Evolutionary conservation across 306 rosid species (phyloP).

Genomic region (Rubus idaeus): DNA sequence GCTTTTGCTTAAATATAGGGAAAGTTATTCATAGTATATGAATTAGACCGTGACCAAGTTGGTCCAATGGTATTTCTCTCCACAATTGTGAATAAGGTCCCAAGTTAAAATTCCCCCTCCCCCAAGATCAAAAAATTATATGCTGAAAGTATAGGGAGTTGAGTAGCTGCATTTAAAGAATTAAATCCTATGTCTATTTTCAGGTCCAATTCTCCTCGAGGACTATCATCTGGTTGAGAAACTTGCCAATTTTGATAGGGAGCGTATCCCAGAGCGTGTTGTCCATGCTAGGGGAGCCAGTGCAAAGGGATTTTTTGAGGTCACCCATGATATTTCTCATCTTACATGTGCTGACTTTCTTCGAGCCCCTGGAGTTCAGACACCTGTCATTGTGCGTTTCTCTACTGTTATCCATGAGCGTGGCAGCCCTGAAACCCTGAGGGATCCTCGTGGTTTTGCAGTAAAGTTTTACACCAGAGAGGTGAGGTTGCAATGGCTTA

Average conservation of each 20-base stretch:
- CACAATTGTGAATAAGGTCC: no score
- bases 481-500: conserved; percentile 36
- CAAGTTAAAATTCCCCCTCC: no score
- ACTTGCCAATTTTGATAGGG: conserved; percentile 84
- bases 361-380: conserved; percentile 93
- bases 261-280: conserved; percentile 89
- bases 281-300: conserved; percentile 99
- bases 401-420: conserved; percentile 96
- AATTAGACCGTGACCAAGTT: neutral
- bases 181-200: conserved; percentile 8
- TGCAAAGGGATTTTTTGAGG: conserved; percentile 99
- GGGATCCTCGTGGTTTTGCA: conserved; percentile 89
- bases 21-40: neutral
- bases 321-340: conserved; percentile 82
- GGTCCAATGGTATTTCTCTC: no score
- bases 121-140: neutral
- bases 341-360: conserved; percentile 95
- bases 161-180: neutral
- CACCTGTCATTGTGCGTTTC: conserved; percentile 90
- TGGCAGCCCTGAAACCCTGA: conserved; percentile 94
- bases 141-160: neutral
- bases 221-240: conserved; percentile 95
- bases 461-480: conserved; percentile 90
- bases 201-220: conserved; percentile 95
- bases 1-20: neutral